Evolutionary conservation across 2,329 filamentous ascomycete genomes (phyloP).

Genomic region (Stenocarpella maydis): DNA sequence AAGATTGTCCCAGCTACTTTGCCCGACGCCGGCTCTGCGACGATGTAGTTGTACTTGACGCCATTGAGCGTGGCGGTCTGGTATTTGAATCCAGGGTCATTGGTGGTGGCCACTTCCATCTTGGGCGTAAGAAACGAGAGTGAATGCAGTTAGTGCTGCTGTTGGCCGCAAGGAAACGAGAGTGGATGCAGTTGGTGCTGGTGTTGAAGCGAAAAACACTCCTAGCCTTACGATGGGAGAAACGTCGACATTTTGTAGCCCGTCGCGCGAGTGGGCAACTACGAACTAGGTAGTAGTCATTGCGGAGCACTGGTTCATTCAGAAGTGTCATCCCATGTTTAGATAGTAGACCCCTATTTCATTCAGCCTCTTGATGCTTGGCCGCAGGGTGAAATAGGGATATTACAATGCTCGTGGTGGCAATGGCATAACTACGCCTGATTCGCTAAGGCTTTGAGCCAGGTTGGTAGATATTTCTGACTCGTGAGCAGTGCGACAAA

Average conservation of each 20-base stretch:
- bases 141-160: neutral
- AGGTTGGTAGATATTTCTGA: neutral
- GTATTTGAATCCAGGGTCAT: conserved; percentile 55
- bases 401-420: no score
- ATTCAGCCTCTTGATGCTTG: neutral
- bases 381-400: neutral
- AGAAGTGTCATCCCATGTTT: neutral
- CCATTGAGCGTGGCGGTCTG: conserved; percentile 71
- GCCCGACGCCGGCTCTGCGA: conserved; percentile 57
- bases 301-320: neutral
- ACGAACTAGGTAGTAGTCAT: neutral
- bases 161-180: neutral
- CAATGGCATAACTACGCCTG: neutral
- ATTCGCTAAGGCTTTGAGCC: neutral
- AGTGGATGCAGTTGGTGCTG: conserved; percentile 5
- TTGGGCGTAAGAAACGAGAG: neutral
- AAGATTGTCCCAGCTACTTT: conserved; percentile 41
- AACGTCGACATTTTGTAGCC: neutral
- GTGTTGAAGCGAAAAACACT: neutral
- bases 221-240: neutral
- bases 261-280: neutral
- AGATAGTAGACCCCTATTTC: neutral
- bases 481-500: neutral
- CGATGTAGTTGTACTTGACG: conserved; percentile 72
- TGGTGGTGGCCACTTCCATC: neutral